Percentiles rank a stretch among this genome's conserved stretches.
phyloP scores from a whole-genome alignment of 352 stramenopile species.

The Phytophthora citrophthora region DNA sequence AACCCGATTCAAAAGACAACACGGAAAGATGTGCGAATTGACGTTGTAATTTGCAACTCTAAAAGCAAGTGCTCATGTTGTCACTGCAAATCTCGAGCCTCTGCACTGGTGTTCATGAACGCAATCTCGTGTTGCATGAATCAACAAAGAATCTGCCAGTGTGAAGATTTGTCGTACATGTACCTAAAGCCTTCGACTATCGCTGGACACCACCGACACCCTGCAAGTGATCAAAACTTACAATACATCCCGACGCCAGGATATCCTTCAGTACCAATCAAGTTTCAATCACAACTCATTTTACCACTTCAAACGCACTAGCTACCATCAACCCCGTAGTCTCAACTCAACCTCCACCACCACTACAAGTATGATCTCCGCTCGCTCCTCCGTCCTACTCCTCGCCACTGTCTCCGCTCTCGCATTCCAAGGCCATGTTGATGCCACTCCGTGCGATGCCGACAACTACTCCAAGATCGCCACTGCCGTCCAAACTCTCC shows the following conservation, averaged over 20 bases:
- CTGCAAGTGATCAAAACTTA: no score
- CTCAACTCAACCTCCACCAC: neutral
- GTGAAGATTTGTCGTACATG: no score
- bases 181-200: neutral
- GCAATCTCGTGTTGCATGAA: neutral
- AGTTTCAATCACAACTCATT: no score
- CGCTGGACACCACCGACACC: no score
- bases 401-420: neutral
- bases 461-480: slow-evolving; percentile 4
- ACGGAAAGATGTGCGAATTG: neutral
- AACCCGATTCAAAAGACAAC: neutral
- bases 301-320: slow-evolving; percentile 3
- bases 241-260: no score
- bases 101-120: neutral
- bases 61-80: neutral
- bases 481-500: slow-evolving; percentile 7
- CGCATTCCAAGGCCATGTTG: neutral
- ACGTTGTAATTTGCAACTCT: neutral
- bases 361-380: slow-evolving; percentile 7
- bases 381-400: slow-evolving; percentile 1
- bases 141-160: no score
- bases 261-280: no score
- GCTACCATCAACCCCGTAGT: neutral
- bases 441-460: neutral
- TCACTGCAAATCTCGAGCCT: no score